A percentile compares a stretch with the other conserved stretches of the same genome.
Conservation (phyloP, 371 early-diverging fungal genomes). For the Mortierella sp. region DNA sequence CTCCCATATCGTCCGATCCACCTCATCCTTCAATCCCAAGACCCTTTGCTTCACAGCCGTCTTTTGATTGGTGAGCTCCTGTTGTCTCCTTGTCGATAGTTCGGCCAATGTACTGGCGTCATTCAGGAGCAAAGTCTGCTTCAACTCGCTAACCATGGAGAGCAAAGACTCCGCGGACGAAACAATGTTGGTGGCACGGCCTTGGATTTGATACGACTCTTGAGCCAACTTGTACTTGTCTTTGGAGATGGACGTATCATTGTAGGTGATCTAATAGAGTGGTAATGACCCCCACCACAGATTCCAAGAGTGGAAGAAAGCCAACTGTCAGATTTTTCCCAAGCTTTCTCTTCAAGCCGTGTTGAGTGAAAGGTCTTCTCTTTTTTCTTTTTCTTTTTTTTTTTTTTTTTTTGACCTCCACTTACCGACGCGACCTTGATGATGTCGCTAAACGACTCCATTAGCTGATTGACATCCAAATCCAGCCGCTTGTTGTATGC, state of each 20-base stretch:
- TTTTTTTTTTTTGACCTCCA: background rate
- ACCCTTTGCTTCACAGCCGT: constrained; percentile 53
- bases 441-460: constrained; percentile 73
- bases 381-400: too few species aligned
- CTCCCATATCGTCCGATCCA: constrained; percentile 52
- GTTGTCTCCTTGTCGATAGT: constrained; percentile 43
- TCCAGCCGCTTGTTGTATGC: constrained; percentile 73
- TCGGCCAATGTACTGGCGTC: constrained; percentile 73
- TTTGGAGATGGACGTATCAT: constrained; percentile 60
- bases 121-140: constrained; percentile 72
- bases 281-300: too few species aligned
- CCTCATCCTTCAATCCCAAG: constrained; percentile 45
- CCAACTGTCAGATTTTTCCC: constrained; percentile 1
- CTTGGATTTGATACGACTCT: constrained; percentile 77
- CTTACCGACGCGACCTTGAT: constrained; percentile 70
- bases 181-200: constrained; percentile 79
- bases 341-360: too few species aligned
- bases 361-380: too few species aligned
- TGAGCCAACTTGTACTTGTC: constrained; percentile 78
- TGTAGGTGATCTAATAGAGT: constrained; percentile 23
- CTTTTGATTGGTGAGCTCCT: constrained; percentile 37
- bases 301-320: too few species aligned
- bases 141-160: constrained; percentile 72
- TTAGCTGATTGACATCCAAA: constrained; percentile 64
- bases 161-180: constrained; percentile 72